Conservation (phyloP, 768 basidiomycete genomes). For the Russula emetica region DNA sequence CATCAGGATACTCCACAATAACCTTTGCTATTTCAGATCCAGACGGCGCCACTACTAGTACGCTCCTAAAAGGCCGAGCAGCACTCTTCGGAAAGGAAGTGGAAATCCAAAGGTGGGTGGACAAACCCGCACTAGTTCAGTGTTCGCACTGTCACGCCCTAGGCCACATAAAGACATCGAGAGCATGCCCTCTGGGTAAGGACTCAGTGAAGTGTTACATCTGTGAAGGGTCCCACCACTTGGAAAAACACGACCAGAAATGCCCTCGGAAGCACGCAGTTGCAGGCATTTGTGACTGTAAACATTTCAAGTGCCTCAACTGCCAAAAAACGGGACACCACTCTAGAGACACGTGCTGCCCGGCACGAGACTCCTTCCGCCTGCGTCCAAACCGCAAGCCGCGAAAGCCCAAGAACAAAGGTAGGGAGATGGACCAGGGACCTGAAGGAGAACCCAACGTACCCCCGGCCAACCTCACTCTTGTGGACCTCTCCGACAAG, state of each 20-base stretch:
- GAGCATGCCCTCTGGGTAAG: background rate
- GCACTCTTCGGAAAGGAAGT: background rate
- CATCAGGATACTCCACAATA: too few relatives aligned
- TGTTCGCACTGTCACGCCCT: background rate
- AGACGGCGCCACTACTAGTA: too few relatives aligned
- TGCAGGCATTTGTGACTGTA: background rate
- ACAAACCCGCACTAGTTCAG: background rate
- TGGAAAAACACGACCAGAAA: background rate
- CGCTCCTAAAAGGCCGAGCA: too few relatives aligned
- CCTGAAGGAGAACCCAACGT: too few relatives aligned
- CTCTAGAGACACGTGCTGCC: background rate
- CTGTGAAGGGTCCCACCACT: background rate
- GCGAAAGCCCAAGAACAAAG: too few relatives aligned
- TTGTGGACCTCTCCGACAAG: too few relatives aligned
- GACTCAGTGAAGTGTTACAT: background rate
- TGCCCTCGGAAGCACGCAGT: background rate
- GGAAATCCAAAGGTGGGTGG: background rate
- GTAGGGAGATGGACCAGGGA: too few relatives aligned
- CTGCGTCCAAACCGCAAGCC: background rate
- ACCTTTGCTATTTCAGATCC: too few relatives aligned
- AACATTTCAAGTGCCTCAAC: background rate
- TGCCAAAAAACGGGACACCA: fast-evolving
- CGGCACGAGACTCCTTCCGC: fast-evolving
- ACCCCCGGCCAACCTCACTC: too few relatives aligned
- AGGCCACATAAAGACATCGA: background rate